Percentiles rank a stretch among this genome's conserved stretches.
Evolutionary conservation across 2,329 filamentous ascomycete genomes (phyloP).

Genomic region (Neofusicoccum laricinum): DNA sequence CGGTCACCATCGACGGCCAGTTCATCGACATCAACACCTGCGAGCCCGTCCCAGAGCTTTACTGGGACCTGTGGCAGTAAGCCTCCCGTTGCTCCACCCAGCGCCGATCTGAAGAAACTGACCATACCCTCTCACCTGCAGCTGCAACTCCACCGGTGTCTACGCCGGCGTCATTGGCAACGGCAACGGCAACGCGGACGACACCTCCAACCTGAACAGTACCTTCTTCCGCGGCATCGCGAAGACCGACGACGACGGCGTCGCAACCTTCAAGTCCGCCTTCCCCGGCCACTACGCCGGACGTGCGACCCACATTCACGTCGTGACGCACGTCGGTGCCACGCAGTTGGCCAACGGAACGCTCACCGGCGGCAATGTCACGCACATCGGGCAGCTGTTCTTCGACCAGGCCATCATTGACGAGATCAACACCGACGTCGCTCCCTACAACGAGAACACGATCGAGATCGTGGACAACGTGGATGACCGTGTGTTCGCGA

Average conservation of each 20-base stretch:
- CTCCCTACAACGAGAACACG: slow-evolving; percentile 45
- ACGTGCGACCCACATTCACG: slow-evolving; percentile 39
- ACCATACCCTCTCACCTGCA: slow-evolving; percentile 12
- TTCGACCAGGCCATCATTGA: slow-evolving; percentile 59
- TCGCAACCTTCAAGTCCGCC: slow-evolving; percentile 48
- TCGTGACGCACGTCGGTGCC: slow-evolving; percentile 36
- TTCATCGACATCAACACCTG: slow-evolving; percentile 55
- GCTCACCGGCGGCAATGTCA: slow-evolving; percentile 48
- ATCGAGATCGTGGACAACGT: slow-evolving; percentile 48
- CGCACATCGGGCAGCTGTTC: slow-evolving; percentile 64
- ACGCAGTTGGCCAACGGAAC: slow-evolving; percentile 49
- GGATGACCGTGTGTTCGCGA: slow-evolving; percentile 48
- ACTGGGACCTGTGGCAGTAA: slow-evolving; percentile 52
- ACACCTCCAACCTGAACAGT: slow-evolving; percentile 30
- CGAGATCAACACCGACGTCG: slow-evolving; percentile 45
- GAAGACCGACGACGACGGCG: slow-evolving; percentile 45
- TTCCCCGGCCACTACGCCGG: slow-evolving; percentile 44
- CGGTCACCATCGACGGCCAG: slow-evolving; percentile 51
- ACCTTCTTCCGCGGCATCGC: slow-evolving; percentile 50
- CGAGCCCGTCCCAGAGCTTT: slow-evolving; percentile 47
- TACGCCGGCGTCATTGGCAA: slow-evolving; percentile 43
- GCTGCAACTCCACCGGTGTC: slow-evolving; percentile 38
- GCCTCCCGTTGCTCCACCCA: not conserved
- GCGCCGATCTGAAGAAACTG: not conserved
- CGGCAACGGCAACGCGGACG: slow-evolving; percentile 42